Evolutionary conservation across 1,284 basidiomycete genomes (phyloP), one percentile per base, ranked within the genome.

Genomic region (Exsudoporus floridanus): DNA sequence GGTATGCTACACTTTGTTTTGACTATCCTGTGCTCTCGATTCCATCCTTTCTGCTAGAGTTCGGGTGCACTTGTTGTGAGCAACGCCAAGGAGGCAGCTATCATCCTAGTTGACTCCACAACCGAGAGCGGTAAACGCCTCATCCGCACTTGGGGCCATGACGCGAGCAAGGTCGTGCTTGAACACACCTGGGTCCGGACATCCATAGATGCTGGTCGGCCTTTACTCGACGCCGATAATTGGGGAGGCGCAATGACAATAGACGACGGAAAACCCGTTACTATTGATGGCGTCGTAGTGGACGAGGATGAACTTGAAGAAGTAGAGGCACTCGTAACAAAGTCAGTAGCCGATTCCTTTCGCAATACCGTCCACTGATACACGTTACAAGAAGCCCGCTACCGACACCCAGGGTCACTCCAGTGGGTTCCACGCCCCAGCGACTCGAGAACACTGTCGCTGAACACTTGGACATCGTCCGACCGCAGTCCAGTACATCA

Each of bases 371-470:
- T 57, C 57, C 61, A 43, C 55, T 72, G 44, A 67, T 64, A 19
- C 47, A 31, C 28, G 47, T 55, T 50, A 57, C 57, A 77, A 75
- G 72, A 75, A 80, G 80, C 62, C 73, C 77, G 49, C 62, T 84
- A 47, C 82, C 82, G 36, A 83, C 82, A 5, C 83, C 83, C n/a
- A 72, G 81, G 28, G 71, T 73, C n/a, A 83, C 81, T 19, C 83
- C 82, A 21, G 67, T 75, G 4, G 76, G 76, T 34, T 52, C 56
- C 27, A 27, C 52, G 0, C 51, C 57, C 16, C 63, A 56, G 9
- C 53, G 33, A 27, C 40, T 42, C 10, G 46, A 48, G 14, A 48
- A 38, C 30, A 42, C 38, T 40, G 25, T 28, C 13, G 23, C 41
- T 28, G 46, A 53, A 46, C 55, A 27, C 27, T 34, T 25, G 2